Percentiles rank a stretch among this genome's conserved stretches.
Conservation (phyloP, 169 alveolate species). For the Theileria annulata region DNA sequence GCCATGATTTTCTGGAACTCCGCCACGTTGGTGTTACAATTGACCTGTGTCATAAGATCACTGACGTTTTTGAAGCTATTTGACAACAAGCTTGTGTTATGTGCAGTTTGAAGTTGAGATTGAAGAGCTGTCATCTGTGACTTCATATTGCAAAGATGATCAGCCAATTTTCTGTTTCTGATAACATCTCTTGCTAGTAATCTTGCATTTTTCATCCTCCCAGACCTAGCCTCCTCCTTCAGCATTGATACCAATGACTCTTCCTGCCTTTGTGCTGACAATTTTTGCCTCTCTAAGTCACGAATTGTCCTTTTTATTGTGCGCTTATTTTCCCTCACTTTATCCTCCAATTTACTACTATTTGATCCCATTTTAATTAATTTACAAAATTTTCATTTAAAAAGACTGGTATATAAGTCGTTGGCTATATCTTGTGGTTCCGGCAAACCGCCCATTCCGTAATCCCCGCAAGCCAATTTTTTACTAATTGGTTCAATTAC, state of each 20-base stretch:
- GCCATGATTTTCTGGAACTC: slow-evolving; percentile 56
- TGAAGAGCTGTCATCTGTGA: slow-evolving; percentile 51
- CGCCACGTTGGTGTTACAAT: slow-evolving; percentile 29
- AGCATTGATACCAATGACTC: slow-evolving; percentile 17
- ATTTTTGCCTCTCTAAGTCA: slow-evolving; percentile 47
- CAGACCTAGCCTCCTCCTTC: slow-evolving; percentile 37
- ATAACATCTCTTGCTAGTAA: slow-evolving; percentile 53
- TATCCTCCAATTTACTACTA: slow-evolving; percentile 37
- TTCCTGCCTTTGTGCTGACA: slow-evolving; percentile 49
- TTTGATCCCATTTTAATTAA: slow-evolving; percentile 38
- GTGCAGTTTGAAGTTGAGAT: slow-evolving; percentile 48
- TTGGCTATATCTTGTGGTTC: slow-evolving; percentile 19
- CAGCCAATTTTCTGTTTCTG: slow-evolving; percentile 38
- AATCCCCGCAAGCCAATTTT: slow-evolving; percentile 31
- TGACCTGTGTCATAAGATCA: slow-evolving; percentile 40
- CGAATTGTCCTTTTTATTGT: slow-evolving; percentile 45
- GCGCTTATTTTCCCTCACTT: slow-evolving; percentile 47
- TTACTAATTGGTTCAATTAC: slow-evolving; percentile 24
- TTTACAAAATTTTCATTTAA: not conserved
- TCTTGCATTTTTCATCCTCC: slow-evolving; percentile 32
- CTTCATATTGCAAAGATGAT: slow-evolving; percentile 37
- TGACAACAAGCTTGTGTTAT: slow-evolving; percentile 45
- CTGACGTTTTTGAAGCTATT: slow-evolving; percentile 47
- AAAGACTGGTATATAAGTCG: not conserved
- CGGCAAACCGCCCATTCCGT: slow-evolving; percentile 41